Conservation (phyloP, 805 yeast genomes). For the Maudiozyma saulgeensis region DNA sequence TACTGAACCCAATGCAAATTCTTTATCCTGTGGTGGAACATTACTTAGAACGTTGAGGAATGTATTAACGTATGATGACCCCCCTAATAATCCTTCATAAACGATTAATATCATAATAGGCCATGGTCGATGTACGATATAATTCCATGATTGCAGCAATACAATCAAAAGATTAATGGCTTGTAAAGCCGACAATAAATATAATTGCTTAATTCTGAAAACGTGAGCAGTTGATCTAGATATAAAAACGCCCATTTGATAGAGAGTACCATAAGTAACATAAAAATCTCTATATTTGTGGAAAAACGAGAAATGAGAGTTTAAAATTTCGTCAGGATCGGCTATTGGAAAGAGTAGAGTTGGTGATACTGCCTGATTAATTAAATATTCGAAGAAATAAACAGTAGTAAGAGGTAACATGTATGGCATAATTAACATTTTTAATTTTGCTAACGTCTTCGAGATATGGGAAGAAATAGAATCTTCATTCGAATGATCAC, state of each 20-base stretch:
- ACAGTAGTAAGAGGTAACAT: conserved; percentile 82
- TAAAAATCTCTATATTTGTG: conserved; percentile 69
- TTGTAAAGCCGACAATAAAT: conserved; percentile 60
- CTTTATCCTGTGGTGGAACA: conserved; percentile 42
- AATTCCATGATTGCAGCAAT: conserved; percentile 53
- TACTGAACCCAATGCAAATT: conserved; percentile 75
- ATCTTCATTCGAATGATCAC: neutral
- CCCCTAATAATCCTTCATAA: conserved; percentile 88
- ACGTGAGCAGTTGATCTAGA: conserved; percentile 76
- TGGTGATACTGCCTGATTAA: conserved; percentile 88
- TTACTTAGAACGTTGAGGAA: conserved; percentile 66
- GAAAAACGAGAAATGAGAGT: conserved; percentile 44
- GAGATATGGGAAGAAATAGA: conserved; percentile 11
- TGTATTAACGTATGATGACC: conserved; percentile 83
- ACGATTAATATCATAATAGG: conserved; percentile 53
- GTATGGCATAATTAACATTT: conserved; percentile 47
- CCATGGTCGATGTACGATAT: conserved; percentile 51
- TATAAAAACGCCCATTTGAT: conserved; percentile 86
- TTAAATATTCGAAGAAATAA: conserved; percentile 76
- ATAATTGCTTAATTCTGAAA: conserved; percentile 48
- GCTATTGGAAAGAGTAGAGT: conserved; percentile 72
- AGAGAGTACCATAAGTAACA: conserved; percentile 81
- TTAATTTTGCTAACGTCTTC: conserved; percentile 28
- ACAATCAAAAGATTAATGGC: conserved; percentile 49
- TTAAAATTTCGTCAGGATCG: conserved; percentile 14